Evolutionary conservation across 2,329 filamentous ascomycete species (phyloP), one percentile per base, ranked within the genome.

Genomic region (Phyllosticta paracitricarpa): DNA sequence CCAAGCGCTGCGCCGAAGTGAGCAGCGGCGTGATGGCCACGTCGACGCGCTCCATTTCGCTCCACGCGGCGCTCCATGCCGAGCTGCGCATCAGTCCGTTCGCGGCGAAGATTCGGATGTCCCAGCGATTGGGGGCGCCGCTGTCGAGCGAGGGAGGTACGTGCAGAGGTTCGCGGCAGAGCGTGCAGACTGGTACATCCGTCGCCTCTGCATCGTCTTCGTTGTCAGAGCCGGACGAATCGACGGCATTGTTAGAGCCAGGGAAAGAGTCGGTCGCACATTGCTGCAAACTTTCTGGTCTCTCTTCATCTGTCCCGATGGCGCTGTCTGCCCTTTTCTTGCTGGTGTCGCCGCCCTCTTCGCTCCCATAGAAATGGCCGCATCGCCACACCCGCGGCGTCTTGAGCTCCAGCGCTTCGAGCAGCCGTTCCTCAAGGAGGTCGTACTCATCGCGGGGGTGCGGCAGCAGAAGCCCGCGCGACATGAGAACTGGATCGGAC

Each of bases 41-140:
- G 70, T 99, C 94, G 0, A 97, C 90, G n/a, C 93, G 84, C 76
- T 99, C 94, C 94, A 99, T 99, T 74, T 97, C 93, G 67, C 85
- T 89, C 93, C 93, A 99, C 62, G 90, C 93, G 2, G 92, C 92
- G 4, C 84, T 84, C 94, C 94, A 99, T 0, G 94, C 93, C 0
- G 91, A 91, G 4, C 90, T 87, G 62, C 86, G 84, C 90, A 99
- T 96, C 56, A 97, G 78, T 0, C 94, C 94, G 73, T 97, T 99
- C 58, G 91, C 93, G 0, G 94, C 94, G 69, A 93, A 99, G 1
- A 97, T 87, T 70, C 91, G 94, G 72, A 97, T 82, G 30, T 86
- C 83, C 79, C 90, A 94, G 56, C 85, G 79, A 67, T 82, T 83
- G 61, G 78, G 14, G 6, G 10, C 19, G 14, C 19, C 35, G 30